Conservation (phyloP, 2,329 filamentous ascomycete species). For the Xylariaceae sp. region DNA sequence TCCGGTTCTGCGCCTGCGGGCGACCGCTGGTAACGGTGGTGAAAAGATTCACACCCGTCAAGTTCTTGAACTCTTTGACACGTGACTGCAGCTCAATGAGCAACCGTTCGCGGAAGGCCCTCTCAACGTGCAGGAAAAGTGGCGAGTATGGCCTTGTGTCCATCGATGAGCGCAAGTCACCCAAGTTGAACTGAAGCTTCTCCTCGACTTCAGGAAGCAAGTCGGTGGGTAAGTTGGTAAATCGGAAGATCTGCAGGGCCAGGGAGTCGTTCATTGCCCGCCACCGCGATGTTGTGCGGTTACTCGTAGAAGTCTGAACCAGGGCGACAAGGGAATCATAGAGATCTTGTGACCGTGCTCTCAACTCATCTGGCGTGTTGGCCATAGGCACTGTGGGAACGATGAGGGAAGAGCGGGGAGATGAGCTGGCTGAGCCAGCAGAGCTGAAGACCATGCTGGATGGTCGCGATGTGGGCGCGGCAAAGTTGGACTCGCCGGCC, state of each 20-base stretch:
- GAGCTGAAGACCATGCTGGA: conserved; percentile 49
- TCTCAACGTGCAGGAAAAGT: conserved; percentile 46
- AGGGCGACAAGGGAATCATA: conserved; percentile 51
- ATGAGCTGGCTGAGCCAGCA: conserved; percentile 45
- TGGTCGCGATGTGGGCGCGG: conserved; percentile 44
- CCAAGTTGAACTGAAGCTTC: conserved; percentile 43
- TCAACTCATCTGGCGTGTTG: conserved; percentile 37
- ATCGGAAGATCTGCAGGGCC: conserved; percentile 56
- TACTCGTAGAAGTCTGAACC: conserved; percentile 46
- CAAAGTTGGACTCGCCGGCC: conserved; percentile 44
- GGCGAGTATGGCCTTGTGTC: conserved; percentile 33
- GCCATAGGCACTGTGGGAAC: conserved; percentile 36
- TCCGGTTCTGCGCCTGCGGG: conserved; percentile 35
- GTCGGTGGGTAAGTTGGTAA: conserved; percentile 45
- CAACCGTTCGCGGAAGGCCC: conserved; percentile 45
- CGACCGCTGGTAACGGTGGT: conserved; percentile 51
- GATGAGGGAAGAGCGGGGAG: conserved; percentile 45
- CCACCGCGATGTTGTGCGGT: conserved; percentile 45
- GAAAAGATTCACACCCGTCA: conserved; percentile 51
- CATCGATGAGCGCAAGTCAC: conserved; percentile 26
- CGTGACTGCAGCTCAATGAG: conserved; percentile 44
- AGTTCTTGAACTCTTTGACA: conserved; percentile 48
- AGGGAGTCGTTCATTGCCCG: conserved; percentile 47
- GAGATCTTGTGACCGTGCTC: conserved; percentile 43
- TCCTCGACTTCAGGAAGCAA: conserved; percentile 46